A percentile compares a stretch with the other conserved stretches of the same genome.
Evolutionary conservation across 2,329 filamentous ascomycete genomes (phyloP).

Genomic region (Plectosphaerella plurivora): DNA sequence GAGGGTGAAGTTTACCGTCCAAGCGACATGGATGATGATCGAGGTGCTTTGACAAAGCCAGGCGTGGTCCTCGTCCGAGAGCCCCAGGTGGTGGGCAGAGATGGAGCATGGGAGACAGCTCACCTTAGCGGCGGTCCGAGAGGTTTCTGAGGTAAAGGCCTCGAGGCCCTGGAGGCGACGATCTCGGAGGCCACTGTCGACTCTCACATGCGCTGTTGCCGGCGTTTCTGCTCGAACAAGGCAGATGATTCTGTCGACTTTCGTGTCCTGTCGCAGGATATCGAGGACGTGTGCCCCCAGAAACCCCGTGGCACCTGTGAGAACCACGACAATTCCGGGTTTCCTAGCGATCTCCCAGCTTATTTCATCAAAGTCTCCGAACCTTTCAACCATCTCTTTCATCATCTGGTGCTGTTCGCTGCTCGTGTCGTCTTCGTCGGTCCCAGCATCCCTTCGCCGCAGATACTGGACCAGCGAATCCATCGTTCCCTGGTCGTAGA

Average conservation of each 20-base stretch:
- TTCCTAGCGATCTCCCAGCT: background rate
- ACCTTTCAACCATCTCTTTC: background rate
- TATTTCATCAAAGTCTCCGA: background rate
- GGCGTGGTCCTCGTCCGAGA: constrained; percentile 5
- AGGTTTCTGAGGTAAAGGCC: background rate
- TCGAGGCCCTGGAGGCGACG: background rate
- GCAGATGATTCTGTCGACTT: constrained; percentile 30
- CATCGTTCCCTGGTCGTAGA: constrained; percentile 57
- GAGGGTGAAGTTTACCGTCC: constrained; percentile 16
- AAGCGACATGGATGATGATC: constrained; percentile 13
- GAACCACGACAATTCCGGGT: constrained; percentile 15
- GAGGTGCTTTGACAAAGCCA: constrained; percentile 6
- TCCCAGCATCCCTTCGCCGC: constrained; percentile 6
- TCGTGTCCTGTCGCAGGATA: constrained; percentile 20
- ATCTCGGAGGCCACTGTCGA: background rate
- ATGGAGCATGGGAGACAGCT: background rate
- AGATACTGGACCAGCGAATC: constrained; percentile 19
- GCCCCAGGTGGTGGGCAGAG: constrained; percentile 13
- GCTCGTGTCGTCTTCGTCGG: background rate
- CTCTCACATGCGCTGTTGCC: background rate
- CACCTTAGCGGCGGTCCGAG: background rate
- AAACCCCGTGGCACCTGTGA: constrained; percentile 30
- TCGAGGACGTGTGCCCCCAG: constrained; percentile 28
- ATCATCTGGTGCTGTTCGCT: background rate
- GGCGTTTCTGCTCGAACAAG: constrained; percentile 23